Base-by-base conservation (phyloP, 257 asterid species). In the Voacanga thouarsii region DNA sequence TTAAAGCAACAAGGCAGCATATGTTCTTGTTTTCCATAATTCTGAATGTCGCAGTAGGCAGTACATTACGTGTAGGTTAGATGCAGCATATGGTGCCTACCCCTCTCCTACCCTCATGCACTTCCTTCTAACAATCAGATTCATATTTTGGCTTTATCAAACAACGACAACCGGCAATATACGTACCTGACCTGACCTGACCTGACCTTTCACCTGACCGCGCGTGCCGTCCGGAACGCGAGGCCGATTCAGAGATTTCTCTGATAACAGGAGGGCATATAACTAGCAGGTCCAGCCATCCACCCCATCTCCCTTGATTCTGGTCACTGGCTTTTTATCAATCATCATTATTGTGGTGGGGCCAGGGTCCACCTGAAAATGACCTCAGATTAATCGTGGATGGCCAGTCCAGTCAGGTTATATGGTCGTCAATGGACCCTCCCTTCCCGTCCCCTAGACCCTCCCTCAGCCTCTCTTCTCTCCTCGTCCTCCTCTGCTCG, bases 211-310 rank as follows among this genome's bases (percentile, higher is more conserved):
- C 69, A 75, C 82, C 93, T 87, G 96, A 89, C 91, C 92, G 88
- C 92, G 94, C 96, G 92, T 91, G 96, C 94, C 91, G 94, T 87
- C 93, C 94, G 96, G 94, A 85, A 82, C 78, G 80, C 63, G 87
- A 82, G 83, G 79, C 81, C 51, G 75, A n/a, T 41, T 65, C 61
- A 75, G 80, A 77, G 57, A 85, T 57, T 67, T 63, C 45, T 43
- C 41, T 72, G 84, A 72, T 82, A 84, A 75, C 47, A 43, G 18
- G 21, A 70, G 51, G 49, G 30, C 67, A 71, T 33, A 61, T 41
- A 14, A 53, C 75, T 1, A 8, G 23, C 26, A 1, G 11, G 33
- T 28, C 7, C 65, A 56, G 4, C 24, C n/a, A n/a, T 3, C 0
- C 30, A 28, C 30, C 12, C 28, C 6, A 5, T 30, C 12, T 7